phyloP scores from a whole-genome alignment of 371 early-diverging fungal species.

The Mortierella sp. region DNA sequence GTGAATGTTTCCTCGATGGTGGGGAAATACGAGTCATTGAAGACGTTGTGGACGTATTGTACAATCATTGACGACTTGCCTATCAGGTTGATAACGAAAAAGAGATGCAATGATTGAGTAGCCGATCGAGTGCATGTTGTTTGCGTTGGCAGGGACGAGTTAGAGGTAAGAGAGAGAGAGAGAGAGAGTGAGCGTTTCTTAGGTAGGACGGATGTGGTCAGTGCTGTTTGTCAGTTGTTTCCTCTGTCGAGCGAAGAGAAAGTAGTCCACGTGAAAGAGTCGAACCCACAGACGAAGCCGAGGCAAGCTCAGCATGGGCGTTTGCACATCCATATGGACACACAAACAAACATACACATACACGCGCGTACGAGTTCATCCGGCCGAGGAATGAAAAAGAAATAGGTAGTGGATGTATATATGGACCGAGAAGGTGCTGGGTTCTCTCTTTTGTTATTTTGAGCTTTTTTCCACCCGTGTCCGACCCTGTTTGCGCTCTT shows the following conservation, averaged over 20 bases:
- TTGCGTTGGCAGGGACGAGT: background rate
- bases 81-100: slow-evolving; percentile 27
- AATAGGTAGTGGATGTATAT: background rate
- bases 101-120: slow-evolving; percentile 2
- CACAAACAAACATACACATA: background rate
- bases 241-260: background rate
- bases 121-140: background rate
- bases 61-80: slow-evolving; percentile 93
- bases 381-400: background rate
- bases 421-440: background rate
- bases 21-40: slow-evolving; percentile 96
- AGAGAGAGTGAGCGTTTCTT: background rate
- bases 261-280: background rate
- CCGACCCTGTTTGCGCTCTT: background rate
- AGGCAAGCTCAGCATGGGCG: background rate
- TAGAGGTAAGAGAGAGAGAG: background rate
- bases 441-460: background rate
- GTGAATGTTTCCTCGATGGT: slow-evolving; percentile 94
- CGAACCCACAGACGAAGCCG: background rate
- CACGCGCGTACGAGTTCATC: background rate
- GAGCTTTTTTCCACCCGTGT: background rate
- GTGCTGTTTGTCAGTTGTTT: background rate
- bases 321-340: background rate
- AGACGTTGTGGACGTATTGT: slow-evolving; percentile 94
- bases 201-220: slow-evolving; percentile 10